Percentiles rank a stretch among this genome's conserved stretches.
Conservation (phyloP, 257 asterid species). For the Capsicum pubescens region DNA sequence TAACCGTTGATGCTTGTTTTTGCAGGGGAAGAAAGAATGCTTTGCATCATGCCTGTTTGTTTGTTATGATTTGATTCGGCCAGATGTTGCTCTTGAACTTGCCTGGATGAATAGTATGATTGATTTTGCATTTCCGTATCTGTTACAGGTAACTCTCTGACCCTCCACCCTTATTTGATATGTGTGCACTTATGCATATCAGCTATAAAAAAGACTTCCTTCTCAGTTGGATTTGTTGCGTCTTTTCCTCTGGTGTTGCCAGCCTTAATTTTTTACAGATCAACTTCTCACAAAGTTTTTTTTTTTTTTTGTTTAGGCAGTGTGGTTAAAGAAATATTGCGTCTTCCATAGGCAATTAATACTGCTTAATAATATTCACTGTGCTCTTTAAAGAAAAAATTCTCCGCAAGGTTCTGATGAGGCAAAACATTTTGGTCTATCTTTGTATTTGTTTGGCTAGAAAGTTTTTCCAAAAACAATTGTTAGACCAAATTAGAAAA, state of each 20-base stretch:
- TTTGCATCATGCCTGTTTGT: constrained; percentile 97
- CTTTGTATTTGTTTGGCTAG: not conserved
- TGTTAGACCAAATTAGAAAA: not conserved
- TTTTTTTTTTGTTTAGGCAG: not conserved
- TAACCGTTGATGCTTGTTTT: constrained; percentile 3
- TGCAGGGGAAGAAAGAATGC: constrained; percentile 99
- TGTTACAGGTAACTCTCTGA: constrained; percentile 75
- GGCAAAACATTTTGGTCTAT: not conserved
- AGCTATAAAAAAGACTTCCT: not conserved
- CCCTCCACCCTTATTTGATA: constrained; percentile 16
- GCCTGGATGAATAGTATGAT: constrained; percentile 97
- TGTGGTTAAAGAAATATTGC: not conserved
- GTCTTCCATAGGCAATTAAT: not conserved
- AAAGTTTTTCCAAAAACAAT: not conserved
- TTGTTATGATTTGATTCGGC: constrained; percentile 90
- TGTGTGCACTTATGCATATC: not conserved
- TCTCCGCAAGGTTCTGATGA: not conserved
- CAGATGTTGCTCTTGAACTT: constrained; percentile 95
- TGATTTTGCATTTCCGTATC: constrained; percentile 95
- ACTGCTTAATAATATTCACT: not conserved
- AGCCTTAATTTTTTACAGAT: not conserved
- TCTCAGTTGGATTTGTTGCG: not conserved
- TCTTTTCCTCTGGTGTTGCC: not conserved
- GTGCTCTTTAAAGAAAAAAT: not conserved
- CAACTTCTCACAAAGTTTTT: not conserved